phyloP scores from a whole-genome alignment of 2,329 filamentous ascomycete species.

The Fusarium chlamydosporum region DNA sequence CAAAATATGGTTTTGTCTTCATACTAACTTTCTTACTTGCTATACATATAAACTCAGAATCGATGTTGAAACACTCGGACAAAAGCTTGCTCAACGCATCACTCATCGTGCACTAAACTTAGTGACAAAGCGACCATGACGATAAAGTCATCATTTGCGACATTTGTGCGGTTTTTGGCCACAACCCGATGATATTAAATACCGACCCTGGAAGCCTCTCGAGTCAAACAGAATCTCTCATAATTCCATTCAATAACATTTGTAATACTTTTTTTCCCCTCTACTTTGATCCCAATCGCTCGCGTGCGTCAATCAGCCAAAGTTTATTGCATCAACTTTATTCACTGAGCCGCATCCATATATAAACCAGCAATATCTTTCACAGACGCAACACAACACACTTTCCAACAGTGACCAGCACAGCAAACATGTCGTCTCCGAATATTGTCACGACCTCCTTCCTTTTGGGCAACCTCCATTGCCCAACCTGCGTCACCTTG shows the following conservation, averaged over 20 bases:
- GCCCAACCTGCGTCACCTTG: slow-evolving; percentile 78
- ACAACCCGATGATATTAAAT: slow-evolving; percentile 38
- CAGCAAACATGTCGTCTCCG: slow-evolving; percentile 49
- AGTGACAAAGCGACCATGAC: slow-evolving; percentile 37
- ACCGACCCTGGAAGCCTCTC: slow-evolving; percentile 22
- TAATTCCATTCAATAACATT: slow-evolving; percentile 6
- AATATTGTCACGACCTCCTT: slow-evolving; percentile 68
- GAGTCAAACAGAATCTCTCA: slow-evolving; percentile 21
- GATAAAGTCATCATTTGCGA: slow-evolving; percentile 48
- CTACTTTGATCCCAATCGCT: slow-evolving; percentile 1
- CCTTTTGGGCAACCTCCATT: slow-evolving; percentile 82
- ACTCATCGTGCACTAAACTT: slow-evolving; percentile 34
- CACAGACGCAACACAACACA: slow-evolving; percentile 6
- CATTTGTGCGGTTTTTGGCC: slow-evolving; percentile 57
- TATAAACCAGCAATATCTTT: slow-evolving; percentile 4
- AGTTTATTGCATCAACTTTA: slow-evolving; percentile 15
- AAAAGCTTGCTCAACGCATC: not conserved
- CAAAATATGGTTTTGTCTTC: not conserved
- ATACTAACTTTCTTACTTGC: not conserved
- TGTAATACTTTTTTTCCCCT: not conserved
- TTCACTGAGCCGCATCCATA: slow-evolving; percentile 11
- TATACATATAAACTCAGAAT: too few relatives aligned
- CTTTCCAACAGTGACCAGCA: slow-evolving; percentile 9
- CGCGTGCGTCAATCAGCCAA: not conserved
- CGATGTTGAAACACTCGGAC: not conserved